A percentile compares a stretch with the other conserved stretches of the same genome.
Conservation (phyloP, 164 flowering plant species). For the Umbellularia californica region DNA sequence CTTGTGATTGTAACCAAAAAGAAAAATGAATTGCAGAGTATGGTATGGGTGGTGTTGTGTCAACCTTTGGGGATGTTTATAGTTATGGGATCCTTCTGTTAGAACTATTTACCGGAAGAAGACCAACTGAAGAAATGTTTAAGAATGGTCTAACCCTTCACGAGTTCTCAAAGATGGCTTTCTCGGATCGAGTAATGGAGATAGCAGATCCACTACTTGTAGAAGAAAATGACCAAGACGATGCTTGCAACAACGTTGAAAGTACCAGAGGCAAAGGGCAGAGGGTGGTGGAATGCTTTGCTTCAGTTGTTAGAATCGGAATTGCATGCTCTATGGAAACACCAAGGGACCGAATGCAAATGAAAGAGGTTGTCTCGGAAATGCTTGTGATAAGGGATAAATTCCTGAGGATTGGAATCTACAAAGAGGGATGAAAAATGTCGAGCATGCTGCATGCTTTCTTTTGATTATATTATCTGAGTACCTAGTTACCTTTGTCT, state of each 20-base stretch:
- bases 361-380: neutral
- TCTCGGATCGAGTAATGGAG: too few relatives aligned
- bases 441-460: neutral
- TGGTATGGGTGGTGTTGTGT: neutral
- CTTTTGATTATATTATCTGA: too few relatives aligned
- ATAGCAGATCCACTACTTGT: too few relatives aligned
- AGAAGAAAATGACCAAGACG: too few relatives aligned
- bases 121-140: neutral
- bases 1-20: neutral
- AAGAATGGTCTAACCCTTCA: neutral
- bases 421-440: neutral
- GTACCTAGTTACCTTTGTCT: too few relatives aligned
- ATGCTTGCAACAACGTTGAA: too few relatives aligned
- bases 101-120: neutral
- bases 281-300: neutral
- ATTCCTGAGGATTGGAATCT: neutral
- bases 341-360: neutral
- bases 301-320: neutral
- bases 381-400: neutral
- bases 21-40: neutral
- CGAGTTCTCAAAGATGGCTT: neutral
- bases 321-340: neutral
- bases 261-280: neutral
- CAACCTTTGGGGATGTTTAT: neutral
- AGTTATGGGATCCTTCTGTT: constrained; percentile 4